A percentile compares a stretch with the other conserved stretches of the same genome.
phyloP scores from a whole-genome alignment of 192 early-diverging fungal species.

The Podila horticola region DNA sequence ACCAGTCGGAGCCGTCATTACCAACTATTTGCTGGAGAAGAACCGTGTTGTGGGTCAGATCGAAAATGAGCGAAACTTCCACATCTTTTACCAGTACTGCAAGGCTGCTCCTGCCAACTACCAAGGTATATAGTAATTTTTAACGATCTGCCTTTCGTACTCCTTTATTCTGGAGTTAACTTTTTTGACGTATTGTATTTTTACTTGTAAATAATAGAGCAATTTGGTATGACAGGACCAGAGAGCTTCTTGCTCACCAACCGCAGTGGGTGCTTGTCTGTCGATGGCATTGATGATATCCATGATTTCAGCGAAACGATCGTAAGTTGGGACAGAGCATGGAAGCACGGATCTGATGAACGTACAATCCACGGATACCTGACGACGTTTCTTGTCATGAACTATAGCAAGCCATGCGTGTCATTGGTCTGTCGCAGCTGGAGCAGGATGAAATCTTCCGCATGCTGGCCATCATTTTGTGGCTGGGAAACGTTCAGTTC shows the following conservation, averaged over 20 bases:
- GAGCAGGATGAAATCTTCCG: constrained; percentile 91
- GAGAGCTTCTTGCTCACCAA: constrained; percentile 84
- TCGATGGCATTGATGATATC: constrained; percentile 93
- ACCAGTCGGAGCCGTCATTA: constrained; percentile 96
- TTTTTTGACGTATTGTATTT: neutral
- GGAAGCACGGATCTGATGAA: too few species aligned
- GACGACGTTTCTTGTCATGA: neutral
- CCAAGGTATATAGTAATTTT: constrained; percentile 56
- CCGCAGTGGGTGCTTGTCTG: constrained; percentile 78
- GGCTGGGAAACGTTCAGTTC: constrained; percentile 96
- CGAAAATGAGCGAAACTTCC: constrained; percentile 96
- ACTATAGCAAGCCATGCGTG: constrained; percentile 83
- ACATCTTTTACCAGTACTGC: constrained; percentile 94
- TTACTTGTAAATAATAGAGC: constrained; percentile 40
- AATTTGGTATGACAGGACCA: constrained; percentile 79
- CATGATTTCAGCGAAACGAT: constrained; percentile 89
- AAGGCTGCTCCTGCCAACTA: constrained; percentile 82
- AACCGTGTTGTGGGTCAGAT: constrained; percentile 95
- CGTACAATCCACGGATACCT: neutral
- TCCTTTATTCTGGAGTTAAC: too few species aligned
- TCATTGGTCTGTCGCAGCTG: constrained; percentile 84
- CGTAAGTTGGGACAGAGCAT: constrained; percentile 37
- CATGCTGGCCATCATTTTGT: constrained; percentile 94
- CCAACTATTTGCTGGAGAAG: constrained; percentile 98
- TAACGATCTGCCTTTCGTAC: neutral